Evolutionary conservation across 2,329 filamentous ascomycete genomes (phyloP), one percentile per base, ranked within the genome.

Genomic region (Nothomitra cinnamomea): DNA sequence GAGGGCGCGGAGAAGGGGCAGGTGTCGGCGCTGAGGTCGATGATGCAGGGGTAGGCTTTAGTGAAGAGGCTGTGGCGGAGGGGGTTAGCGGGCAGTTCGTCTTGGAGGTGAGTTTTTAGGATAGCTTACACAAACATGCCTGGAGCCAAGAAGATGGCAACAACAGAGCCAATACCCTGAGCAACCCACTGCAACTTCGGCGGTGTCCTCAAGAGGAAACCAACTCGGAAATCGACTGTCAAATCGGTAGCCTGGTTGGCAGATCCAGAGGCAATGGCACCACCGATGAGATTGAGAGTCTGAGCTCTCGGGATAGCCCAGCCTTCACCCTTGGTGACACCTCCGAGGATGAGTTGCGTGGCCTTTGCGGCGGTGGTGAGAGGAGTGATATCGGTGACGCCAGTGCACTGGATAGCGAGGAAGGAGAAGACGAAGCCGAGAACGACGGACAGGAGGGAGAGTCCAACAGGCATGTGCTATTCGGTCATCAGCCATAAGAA

Each of bases 281-380:
- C 80, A 42, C 80, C 80, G 32, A 82, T 72, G 28, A 84, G 66
- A 68, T 85, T 85, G 66, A 84, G 72, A 51, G 72, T 70, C 66
- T 83, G 81, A 1, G 80, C 78, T 15, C 75, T 64, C 5, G 66
- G 59, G 54, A 75, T 58, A 1, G 65, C 60, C 64, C 73, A 76
- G 57, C 73, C 67, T 55, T 75, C 69, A 57, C 74, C 72, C 40
- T 72, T 72, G 36, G 80, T 83, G 28, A 79, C 79, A 51, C 76
- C 80, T 58, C 80, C 80, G 48, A 82, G 79, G 53, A 85, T 72
- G 54, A 84, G 76, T 68, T 84, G 81, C 1, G 79, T 81, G 3
- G 80, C 80, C 66, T 84, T 85, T 58, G 79, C 74, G 0, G 78
- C 78, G 2, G 81, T 79, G 2, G 80, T 83, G 1, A 84, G 69